Evolutionary conservation across 495 filamentous ascomycete species (phyloP).

Genomic region (Neurospora discreta): DNA sequence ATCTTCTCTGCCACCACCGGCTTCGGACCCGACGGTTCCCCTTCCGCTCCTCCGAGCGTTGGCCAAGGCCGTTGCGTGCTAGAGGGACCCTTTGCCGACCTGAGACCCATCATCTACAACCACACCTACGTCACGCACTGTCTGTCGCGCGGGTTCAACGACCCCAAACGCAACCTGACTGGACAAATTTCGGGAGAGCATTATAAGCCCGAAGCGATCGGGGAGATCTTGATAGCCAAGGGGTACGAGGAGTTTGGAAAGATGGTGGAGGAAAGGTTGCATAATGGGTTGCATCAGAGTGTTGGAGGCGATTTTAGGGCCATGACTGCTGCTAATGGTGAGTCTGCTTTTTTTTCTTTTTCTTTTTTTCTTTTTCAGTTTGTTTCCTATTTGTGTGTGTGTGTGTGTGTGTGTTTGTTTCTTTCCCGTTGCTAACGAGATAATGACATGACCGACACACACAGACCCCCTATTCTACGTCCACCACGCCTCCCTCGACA

Average conservation of each 20-base stretch:
- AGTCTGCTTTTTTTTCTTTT: neutral
- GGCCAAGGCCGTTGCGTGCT: neutral
- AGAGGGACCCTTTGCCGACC: neutral
- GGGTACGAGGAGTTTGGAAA: neutral
- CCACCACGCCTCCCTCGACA: conserved; percentile 1
- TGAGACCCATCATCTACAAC: neutral
- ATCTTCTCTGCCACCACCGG: neutral
- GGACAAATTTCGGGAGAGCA: neutral
- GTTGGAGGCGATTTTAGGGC: conserved; percentile 1
- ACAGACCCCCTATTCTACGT: conserved; percentile 3
- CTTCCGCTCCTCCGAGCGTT: neutral
- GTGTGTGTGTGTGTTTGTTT: too few species aligned
- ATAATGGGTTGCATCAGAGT: neutral
- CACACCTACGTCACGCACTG: conserved; percentile 3
- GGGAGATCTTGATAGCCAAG: neutral
- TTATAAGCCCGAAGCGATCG: neutral
- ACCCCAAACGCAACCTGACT: neutral
- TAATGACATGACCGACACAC: too few species aligned
- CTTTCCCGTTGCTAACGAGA: too few species aligned
- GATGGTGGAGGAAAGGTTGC: neutral
- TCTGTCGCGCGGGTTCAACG: neutral
- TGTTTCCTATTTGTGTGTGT: too few species aligned
- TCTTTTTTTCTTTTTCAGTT: neutral
- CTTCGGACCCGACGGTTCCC: neutral
- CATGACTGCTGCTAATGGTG: conserved; percentile 2